Evolutionary conservation across 345 rosid genomes (phyloP).

Genomic region (Dimocarpus longan): DNA sequence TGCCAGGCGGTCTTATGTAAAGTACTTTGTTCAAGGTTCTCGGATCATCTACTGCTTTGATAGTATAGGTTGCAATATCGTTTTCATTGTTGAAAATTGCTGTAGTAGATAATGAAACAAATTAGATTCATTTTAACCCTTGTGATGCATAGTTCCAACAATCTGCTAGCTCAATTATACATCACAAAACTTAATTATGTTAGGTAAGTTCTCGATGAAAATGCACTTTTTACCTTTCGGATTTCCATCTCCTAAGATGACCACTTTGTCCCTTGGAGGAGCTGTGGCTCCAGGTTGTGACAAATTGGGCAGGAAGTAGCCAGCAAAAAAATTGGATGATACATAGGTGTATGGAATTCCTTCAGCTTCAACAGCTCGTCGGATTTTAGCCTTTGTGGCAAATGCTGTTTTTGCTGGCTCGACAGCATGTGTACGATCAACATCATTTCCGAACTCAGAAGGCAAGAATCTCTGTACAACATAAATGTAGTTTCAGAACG

Average conservation of each 20-base stretch:
- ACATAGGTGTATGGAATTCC: conserved; percentile 56
- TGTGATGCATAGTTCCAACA: not conserved
- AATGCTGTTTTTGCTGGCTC: conserved; percentile 52
- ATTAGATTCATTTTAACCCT: not conserved
- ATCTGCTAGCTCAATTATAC: no score
- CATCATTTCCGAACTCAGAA: conserved; percentile 64
- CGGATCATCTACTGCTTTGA: conserved; percentile 56
- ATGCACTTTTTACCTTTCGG: conserved; percentile 42
- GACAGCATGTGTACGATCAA: conserved; percentile 48
- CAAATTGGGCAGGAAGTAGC: conserved; percentile 44
- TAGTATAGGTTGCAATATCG: conserved; percentile 53
- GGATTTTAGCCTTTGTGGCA: conserved; percentile 42
- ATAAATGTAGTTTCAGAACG: not conserved
- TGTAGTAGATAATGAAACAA: conserved; percentile 10
- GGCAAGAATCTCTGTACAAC: conserved; percentile 54
- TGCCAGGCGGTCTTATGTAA: conserved; percentile 48
- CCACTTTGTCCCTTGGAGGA: conserved; percentile 51
- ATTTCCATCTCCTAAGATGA: conserved; percentile 58
- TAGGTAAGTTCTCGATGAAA: not conserved
- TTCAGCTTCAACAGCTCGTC: conserved; percentile 42
- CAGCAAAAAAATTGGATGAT: conserved; percentile 48
- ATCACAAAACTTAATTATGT: not conserved
- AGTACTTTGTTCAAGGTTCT: conserved; percentile 59
- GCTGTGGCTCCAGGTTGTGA: conserved; percentile 46
- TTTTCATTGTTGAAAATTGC: conserved; percentile 54